A percentile compares a stretch with the other conserved stretches of the same genome.
These are phyloP conservation scores for Prunus kanzakura DNA, from an alignment of 306 rosid genomes.

Conservation along the genomic window DNA sequence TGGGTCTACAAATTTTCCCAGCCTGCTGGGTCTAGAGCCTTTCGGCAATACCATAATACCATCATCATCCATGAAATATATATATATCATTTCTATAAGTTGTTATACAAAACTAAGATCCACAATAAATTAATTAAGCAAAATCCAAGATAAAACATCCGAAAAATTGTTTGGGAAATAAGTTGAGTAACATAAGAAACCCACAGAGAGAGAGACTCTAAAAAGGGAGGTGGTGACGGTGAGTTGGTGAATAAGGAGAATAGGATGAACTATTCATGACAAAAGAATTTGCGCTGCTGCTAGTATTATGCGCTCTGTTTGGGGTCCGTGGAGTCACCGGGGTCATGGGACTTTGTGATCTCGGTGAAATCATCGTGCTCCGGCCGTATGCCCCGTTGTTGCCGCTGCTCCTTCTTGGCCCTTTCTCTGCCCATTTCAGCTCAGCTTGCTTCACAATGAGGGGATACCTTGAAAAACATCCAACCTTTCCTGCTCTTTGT, in stretches of 20 bases:
- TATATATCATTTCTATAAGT: neutral
- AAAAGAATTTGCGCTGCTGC: slow-evolving; percentile 30
- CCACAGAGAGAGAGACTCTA: neutral
- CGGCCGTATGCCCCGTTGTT: slow-evolving; percentile 36
- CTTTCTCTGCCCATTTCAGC: slow-evolving; percentile 79
- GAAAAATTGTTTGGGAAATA: neutral
- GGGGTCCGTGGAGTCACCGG: slow-evolving; percentile 26
- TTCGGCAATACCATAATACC: neutral
- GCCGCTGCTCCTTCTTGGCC: slow-evolving; percentile 51
- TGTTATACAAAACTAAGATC: neutral
- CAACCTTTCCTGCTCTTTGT: slow-evolving; percentile 55
- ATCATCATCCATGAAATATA: neutral
- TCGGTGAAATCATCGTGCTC: slow-evolving; percentile 25
- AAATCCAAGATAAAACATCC: neutral
- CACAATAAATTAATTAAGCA: neutral
- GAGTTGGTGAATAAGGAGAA: slow-evolving; percentile 39
- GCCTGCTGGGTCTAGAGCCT: neutral
- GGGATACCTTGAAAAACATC: slow-evolving; percentile 64
- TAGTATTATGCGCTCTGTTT: slow-evolving; percentile 11
- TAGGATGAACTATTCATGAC: slow-evolving; percentile 37
- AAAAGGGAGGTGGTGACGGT: slow-evolving; percentile 50
- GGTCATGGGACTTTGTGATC: slow-evolving; percentile 32
- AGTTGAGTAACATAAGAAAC: neutral
- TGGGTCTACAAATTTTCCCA: neutral
- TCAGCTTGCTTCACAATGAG: slow-evolving; percentile 52